phyloP scores from a whole-genome alignment of 352 stramenopile genomes.

The Phytophthora foliorum region DNA sequence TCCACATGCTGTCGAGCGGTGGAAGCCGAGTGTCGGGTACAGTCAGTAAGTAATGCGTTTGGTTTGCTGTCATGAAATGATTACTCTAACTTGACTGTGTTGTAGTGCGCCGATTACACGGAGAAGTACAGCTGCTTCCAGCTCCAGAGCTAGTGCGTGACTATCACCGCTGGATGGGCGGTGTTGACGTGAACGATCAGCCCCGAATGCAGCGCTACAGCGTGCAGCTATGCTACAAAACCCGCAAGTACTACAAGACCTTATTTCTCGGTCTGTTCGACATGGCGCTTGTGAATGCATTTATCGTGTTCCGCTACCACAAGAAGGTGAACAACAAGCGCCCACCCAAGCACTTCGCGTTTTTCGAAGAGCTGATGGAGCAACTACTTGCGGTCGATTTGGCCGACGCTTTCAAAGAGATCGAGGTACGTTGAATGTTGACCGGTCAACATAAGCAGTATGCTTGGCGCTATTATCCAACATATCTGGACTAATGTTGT shows the following conservation, averaged over 20 bases:
- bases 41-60: conserved; percentile 13
- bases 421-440: conserved; percentile 5
- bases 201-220: conserved; percentile 18
- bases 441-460: background rate
- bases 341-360: conserved; percentile 9
- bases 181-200: too few relatives aligned
- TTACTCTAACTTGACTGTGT: background rate
- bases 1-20: conserved; percentile 11
- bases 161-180: conserved; percentile 8
- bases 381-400: conserved; percentile 3
- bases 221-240: conserved; percentile 12
- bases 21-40: background rate
- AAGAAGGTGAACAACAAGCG: conserved; percentile 9
- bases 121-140: background rate
- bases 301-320: conserved; percentile 18
- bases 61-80: background rate
- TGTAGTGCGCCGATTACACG: conserved; percentile 1
- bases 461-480: background rate
- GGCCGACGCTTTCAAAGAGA: background rate
- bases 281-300: too few relatives aligned
- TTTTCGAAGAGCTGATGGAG: conserved; percentile 16
- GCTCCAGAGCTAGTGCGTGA: background rate
- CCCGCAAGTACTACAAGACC: conserved; percentile 14
- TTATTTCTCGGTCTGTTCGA: too few relatives aligned
- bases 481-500: background rate